Evolutionary conservation across 352 stramenopile species (phyloP).

Genomic region (Phytophthora lateralis): DNA sequence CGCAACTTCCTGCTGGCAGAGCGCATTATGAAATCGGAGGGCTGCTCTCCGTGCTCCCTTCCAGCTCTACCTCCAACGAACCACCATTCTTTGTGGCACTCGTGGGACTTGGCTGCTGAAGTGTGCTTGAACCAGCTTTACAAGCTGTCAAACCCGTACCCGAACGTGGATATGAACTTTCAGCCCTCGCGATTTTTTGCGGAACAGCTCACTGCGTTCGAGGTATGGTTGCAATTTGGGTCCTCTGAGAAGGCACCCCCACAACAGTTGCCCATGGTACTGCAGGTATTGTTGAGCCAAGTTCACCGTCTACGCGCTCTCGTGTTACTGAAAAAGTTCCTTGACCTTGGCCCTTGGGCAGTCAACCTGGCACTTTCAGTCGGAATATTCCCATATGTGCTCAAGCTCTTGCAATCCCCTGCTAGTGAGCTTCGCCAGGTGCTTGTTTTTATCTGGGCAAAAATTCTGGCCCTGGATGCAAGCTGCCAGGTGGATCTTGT

Average conservation of each 20-base stretch:
- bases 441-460: slow-evolving; percentile 93
- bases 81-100: slow-evolving; percentile 97
- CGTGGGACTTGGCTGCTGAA: slow-evolving; percentile 98
- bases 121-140: slow-evolving; percentile 97
- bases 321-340: slow-evolving; percentile 94
- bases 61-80: slow-evolving; percentile 94
- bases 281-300: slow-evolving; percentile 97
- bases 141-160: slow-evolving; percentile 74
- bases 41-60: slow-evolving; percentile 90
- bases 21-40: slow-evolving; percentile 94
- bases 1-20: slow-evolving; percentile 98
- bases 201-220: slow-evolving; percentile 98
- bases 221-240: slow-evolving; percentile 98
- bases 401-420: slow-evolving; percentile 97
- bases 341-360: slow-evolving; percentile 94
- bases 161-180: slow-evolving; percentile 69
- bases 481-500: slow-evolving; percentile 96
- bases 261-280: slow-evolving; percentile 97
- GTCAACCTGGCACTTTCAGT: slow-evolving; percentile 94
- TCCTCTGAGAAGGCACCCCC: slow-evolving; percentile 89
- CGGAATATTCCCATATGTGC: slow-evolving; percentile 98
- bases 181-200: slow-evolving; percentile 97
- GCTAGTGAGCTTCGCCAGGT: slow-evolving; percentile 96
- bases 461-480: slow-evolving; percentile 96
- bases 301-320: slow-evolving; percentile 97